Evolutionary conservation across 2,329 filamentous ascomycete genomes (phyloP).

Genomic region (Ophiostoma himal-ulmi): DNA sequence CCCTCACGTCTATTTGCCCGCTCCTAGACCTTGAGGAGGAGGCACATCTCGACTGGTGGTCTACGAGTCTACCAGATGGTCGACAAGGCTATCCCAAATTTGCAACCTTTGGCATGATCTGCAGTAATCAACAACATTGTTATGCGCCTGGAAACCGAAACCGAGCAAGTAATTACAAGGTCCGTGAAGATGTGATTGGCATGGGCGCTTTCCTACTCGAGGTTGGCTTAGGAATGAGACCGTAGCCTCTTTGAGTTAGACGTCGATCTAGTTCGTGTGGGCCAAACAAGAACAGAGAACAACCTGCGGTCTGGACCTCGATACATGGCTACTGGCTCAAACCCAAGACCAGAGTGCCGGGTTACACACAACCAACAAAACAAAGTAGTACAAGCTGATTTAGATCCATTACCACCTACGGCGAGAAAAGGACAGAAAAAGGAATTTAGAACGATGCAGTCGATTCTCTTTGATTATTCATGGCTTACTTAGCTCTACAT

Average conservation of each 20-base stretch:
- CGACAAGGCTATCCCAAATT: background rate
- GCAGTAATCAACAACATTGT: background rate
- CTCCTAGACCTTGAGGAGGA: background rate
- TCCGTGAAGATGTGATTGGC: background rate
- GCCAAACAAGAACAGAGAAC: background rate
- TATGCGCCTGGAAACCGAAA: background rate
- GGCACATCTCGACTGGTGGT: background rate
- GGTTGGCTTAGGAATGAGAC: conserved; percentile 5
- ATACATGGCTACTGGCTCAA: background rate
- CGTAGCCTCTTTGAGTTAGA: conserved; percentile 11
- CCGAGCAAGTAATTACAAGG: background rate
- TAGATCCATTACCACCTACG: background rate
- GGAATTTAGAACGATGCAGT: background rate
- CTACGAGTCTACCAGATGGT: background rate
- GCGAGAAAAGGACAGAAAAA: background rate
- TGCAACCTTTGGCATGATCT: background rate
- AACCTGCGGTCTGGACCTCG: background rate
- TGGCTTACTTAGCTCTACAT: background rate
- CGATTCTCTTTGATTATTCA: background rate
- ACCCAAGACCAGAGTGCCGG: background rate
- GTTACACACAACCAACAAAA: conserved; percentile 1
- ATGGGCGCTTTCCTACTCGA: conserved; percentile 5
- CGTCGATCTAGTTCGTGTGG: conserved; percentile 7
- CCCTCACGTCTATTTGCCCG: background rate
- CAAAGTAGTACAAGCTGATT: background rate